phyloP scores from a whole-genome alignment of 495 filamentous ascomycete species.

The Thermothielavioides terrestris region DNA sequence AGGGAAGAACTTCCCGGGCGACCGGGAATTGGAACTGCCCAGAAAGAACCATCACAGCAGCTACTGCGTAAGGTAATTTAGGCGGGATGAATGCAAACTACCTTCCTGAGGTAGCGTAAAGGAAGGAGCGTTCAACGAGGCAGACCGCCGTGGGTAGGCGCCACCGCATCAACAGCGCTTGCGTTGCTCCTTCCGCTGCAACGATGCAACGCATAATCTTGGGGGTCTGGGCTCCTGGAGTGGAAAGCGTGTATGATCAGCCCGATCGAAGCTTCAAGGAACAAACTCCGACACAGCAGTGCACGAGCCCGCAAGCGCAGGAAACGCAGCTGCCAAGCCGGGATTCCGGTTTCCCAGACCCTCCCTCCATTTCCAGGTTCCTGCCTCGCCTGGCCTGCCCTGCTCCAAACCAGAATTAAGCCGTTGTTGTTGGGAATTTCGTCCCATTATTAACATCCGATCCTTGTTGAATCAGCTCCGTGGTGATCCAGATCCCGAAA shows the following conservation, averaged over 20 bases:
- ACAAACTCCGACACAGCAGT: constrained; percentile 19
- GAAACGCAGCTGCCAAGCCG: neutral
- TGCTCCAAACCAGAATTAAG: neutral
- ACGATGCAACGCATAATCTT: neutral
- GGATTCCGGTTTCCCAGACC: neutral
- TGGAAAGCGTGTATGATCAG: constrained; percentile 19
- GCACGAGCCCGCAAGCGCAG: constrained; percentile 8
- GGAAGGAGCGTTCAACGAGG: no score
- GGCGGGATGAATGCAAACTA: no score
- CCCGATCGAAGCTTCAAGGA: constrained; percentile 22
- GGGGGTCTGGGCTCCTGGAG: neutral
- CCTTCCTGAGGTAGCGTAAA: no score
- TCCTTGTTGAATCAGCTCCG: no score
- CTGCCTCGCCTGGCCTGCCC: neutral
- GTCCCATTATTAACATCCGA: no score
- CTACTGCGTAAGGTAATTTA: no score
- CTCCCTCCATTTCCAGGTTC: neutral
- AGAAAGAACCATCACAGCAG: no score
- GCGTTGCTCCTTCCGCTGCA: constrained; percentile 2
- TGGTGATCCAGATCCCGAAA: no score
- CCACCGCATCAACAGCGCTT: no score
- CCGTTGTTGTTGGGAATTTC: no score
- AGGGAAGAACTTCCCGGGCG: neutral
- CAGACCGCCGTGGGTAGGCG: no score
- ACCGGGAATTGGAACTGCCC: neutral